phyloP scores from a whole-genome alignment of 495 filamentous ascomycete genomes.

The Aspergillus cristatus region DNA sequence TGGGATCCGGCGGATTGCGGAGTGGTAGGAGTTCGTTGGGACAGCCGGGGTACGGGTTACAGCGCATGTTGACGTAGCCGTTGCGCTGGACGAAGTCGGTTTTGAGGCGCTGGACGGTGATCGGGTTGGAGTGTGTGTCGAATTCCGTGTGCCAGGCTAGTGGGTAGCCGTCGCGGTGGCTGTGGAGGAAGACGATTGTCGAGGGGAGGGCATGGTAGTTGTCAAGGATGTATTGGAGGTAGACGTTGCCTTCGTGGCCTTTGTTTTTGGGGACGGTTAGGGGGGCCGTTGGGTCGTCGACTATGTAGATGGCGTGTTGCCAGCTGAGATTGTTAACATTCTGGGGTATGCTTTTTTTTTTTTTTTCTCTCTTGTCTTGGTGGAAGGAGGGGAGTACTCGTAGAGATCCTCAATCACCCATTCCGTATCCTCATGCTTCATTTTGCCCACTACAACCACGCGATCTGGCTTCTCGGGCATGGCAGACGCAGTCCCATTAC shows the following conservation, averaged over 20 bases:
- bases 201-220: conserved; percentile 39
- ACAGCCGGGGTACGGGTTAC: conserved; percentile 37
- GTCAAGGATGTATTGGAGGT: conserved; percentile 44
- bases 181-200: conserved; percentile 41
- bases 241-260: conserved; percentile 39
- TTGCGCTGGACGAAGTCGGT: conserved; percentile 29
- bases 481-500: not conserved
- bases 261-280: conserved; percentile 32
- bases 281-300: conserved; percentile 44
- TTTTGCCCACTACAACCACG: conserved; percentile 30
- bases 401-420: conserved; percentile 32
- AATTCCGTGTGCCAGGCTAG: conserved; percentile 37
- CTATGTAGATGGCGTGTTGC: conserved; percentile 47
- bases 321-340: conserved; percentile 22
- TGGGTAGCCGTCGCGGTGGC: conserved; percentile 31
- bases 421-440: conserved; percentile 27
- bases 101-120: conserved; percentile 27
- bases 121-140: conserved; percentile 33
- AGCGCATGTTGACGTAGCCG: conserved; percentile 44
- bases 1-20: conserved; percentile 10
- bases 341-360: not conserved
- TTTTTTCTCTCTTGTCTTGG: not conserved
- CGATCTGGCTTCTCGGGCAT: conserved; percentile 11
- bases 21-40: conserved; percentile 32
- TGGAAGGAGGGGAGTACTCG: conserved; percentile 16